These are phyloP conservation scores for Plasmodium vinckei DNA, from an alignment of 169 alveolate genomes.

Conservation along the genomic window DNA sequence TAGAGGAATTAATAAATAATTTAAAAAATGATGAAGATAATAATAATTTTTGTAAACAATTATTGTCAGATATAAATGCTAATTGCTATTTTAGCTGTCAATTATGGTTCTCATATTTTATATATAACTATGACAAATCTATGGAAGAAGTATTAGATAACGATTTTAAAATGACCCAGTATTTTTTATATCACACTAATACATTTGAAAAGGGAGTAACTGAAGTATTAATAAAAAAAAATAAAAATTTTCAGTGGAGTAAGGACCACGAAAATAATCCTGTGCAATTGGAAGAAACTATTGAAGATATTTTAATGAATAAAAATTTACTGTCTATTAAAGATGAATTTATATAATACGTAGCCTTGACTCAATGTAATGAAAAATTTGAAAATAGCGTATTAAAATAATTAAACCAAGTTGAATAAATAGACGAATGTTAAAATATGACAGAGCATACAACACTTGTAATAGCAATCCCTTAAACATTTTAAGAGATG, in stretches of 20 bases:
- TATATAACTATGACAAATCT: slow-evolving; percentile 48
- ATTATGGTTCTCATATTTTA: slow-evolving; percentile 59
- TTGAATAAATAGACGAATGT: too few relatives aligned
- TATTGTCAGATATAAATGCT: slow-evolving; percentile 17
- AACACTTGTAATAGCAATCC: too few relatives aligned
- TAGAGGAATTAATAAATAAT: slow-evolving; percentile 31
- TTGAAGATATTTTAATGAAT: slow-evolving; percentile 48
- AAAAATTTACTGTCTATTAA: slow-evolving; percentile 31
- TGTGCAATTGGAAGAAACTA: slow-evolving; percentile 14
- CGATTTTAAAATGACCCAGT: slow-evolving; percentile 57
- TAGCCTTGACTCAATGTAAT: too few relatives aligned
- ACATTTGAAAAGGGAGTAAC: slow-evolving; percentile 73
- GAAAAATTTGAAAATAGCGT: too few relatives aligned
- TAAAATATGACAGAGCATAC: too few relatives aligned
- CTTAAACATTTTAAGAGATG: too few relatives aligned
- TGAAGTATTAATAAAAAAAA: slow-evolving; percentile 55
- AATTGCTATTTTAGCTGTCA: slow-evolving; percentile 45
- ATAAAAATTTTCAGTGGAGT: slow-evolving; percentile 58
- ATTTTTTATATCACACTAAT: slow-evolving; percentile 44
- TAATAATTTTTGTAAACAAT: slow-evolving; percentile 21
- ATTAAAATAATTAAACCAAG: too few relatives aligned
- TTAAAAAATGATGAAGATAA: slow-evolving; percentile 27
- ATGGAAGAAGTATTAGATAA: slow-evolving; percentile 58
- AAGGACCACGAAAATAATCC: slow-evolving; percentile 5
- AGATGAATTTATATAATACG: slow-evolving; percentile 26